Percentiles rank a stretch among this genome's conserved stretches.
phyloP scores from a whole-genome alignment of 345 rosid species.

The Erucastrum elatum region DNA sequence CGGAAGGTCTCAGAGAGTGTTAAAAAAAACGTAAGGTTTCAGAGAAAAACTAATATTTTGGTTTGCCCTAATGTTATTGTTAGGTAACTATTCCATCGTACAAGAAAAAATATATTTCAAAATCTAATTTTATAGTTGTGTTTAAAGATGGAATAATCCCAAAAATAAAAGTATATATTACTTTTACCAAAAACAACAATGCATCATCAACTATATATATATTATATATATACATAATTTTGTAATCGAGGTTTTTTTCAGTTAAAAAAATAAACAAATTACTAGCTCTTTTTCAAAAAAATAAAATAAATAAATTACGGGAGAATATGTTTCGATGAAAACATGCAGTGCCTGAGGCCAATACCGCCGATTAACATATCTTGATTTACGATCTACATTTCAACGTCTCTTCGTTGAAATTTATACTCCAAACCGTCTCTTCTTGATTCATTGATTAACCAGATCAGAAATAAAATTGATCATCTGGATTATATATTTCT shows the following conservation, averaged over 20 bases:
- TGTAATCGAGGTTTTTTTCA: not conserved
- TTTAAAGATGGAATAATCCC: too few species aligned
- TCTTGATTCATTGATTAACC: not conserved
- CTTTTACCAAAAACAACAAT: not conserved
- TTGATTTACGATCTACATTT: not conserved
- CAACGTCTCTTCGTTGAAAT: too few species aligned
- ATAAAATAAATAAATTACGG: not conserved
- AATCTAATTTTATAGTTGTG: not conserved
- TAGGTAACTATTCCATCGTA: conserved; percentile 34
- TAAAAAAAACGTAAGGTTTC: not conserved
- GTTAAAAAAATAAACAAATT: too few species aligned
- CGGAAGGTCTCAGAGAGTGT: not conserved
- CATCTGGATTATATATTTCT: not conserved
- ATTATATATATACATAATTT: not conserved
- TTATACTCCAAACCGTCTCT: too few species aligned
- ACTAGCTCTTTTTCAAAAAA: too few species aligned
- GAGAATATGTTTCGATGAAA: not conserved
- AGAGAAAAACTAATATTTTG: not conserved
- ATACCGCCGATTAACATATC: too few species aligned
- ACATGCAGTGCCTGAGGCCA: not conserved
- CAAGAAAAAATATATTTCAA: not conserved
- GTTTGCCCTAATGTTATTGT: conserved; percentile 31
- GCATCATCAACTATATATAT: not conserved
- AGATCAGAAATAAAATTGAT: not conserved
- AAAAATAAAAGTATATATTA: not conserved